Conservation (phyloP, 352 stramenopile genomes). For the Phytophthora vignae region DNA sequence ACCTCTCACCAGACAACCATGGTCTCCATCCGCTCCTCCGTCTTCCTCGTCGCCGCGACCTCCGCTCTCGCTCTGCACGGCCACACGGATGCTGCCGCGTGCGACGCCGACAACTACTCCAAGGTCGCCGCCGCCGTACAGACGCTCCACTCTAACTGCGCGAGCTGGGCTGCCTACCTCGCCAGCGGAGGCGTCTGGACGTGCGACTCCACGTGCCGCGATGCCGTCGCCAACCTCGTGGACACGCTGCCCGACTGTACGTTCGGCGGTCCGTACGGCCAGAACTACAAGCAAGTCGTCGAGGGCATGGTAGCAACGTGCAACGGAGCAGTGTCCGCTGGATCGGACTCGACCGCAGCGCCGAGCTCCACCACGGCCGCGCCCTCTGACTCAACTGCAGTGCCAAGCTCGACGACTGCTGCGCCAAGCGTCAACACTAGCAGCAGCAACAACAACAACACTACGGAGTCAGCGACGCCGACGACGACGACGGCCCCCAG, state of each 20-base stretch:
- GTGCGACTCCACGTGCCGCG: constrained; percentile 21
- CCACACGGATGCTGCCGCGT: not conserved
- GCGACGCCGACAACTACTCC: constrained; percentile 8
- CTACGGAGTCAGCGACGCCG: too few relatives aligned
- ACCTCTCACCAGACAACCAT: not conserved
- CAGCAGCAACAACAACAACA: too few relatives aligned
- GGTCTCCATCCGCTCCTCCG: not conserved
- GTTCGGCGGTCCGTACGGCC: constrained; percentile 21
- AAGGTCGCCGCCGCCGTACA: constrained; percentile 6
- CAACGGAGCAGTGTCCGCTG: too few relatives aligned
- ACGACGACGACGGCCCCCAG: too few relatives aligned
- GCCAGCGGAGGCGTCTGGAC: constrained; percentile 21
- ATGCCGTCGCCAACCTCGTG: constrained; percentile 17
- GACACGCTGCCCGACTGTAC: constrained; percentile 16
- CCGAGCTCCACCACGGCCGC: too few relatives aligned
- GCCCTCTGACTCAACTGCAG: too few relatives aligned
- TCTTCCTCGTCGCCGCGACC: not conserved
- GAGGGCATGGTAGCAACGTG: not conserved
- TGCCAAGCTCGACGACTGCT: too few relatives aligned
- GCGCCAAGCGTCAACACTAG: too few relatives aligned
- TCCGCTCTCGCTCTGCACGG: constrained; percentile 5
- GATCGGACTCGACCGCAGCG: too few relatives aligned
- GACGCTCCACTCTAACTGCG: constrained; percentile 11
- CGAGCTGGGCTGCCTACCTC: constrained; percentile 22
- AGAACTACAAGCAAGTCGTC: constrained; percentile 28